Conservation (phyloP, 805 yeast genomes). For the Teunomyces funiuensis region DNA sequence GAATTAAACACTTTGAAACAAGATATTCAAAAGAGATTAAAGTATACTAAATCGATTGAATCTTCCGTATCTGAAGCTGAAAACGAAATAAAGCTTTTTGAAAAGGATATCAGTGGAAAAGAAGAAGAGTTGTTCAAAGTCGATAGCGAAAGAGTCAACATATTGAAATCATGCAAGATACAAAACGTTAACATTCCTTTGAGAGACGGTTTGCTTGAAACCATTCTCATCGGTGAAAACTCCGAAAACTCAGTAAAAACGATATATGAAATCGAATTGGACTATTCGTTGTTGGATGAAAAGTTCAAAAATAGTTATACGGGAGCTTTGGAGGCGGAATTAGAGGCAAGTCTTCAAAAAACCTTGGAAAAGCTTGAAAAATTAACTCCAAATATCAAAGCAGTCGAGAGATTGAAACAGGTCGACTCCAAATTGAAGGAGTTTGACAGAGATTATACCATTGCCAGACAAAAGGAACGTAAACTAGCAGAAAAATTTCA, state of each 20-base stretch:
- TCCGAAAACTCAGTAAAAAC: slow-evolving; percentile 35
- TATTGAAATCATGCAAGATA: slow-evolving; percentile 71
- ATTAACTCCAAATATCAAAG: slow-evolving; percentile 80
- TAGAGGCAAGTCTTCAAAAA: slow-evolving; percentile 33
- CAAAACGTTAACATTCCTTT: slow-evolving; percentile 68
- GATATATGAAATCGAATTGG: slow-evolving; percentile 52
- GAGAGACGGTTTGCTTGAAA: slow-evolving; percentile 56
- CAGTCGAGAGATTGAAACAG: slow-evolving; percentile 70
- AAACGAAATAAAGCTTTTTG: slow-evolving; percentile 25
- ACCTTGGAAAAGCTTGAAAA: slow-evolving; percentile 38
- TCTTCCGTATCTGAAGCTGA: slow-evolving; percentile 37
- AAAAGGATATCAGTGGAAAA: slow-evolving; percentile 35
- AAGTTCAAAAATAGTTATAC: slow-evolving; percentile 44
- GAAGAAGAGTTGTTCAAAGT: slow-evolving; percentile 57
- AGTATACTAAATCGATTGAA: slow-evolving; percentile 32
- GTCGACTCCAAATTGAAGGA: slow-evolving; percentile 60
- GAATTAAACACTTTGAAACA: background rate
- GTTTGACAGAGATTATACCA: slow-evolving; percentile 63
- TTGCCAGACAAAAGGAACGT: slow-evolving; percentile 60
- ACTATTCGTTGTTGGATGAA: slow-evolving; percentile 48
- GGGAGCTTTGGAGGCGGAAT: slow-evolving; percentile 37
- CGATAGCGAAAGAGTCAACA: slow-evolving; percentile 55
- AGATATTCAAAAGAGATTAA: slow-evolving; percentile 18
- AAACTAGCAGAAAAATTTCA: slow-evolving; percentile 56
- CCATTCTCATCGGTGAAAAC: slow-evolving; percentile 58